Conservation (phyloP, 495 filamentous ascomycete genomes). For the Tuber microsphaerosporum region DNA sequence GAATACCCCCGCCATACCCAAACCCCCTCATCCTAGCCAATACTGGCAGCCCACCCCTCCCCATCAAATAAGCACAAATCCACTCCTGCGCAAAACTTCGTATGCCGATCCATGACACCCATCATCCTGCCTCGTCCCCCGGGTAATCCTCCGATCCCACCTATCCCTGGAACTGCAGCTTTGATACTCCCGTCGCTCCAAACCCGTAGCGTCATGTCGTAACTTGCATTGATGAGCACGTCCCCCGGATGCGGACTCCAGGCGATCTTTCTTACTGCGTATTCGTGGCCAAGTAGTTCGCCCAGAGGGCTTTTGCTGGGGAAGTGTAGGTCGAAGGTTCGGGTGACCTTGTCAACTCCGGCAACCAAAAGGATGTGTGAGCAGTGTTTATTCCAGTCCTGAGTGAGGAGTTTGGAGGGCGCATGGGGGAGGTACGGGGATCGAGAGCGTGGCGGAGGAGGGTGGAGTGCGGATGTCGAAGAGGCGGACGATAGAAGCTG, state of each 20-base stretch:
- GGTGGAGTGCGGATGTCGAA: constrained; percentile 87
- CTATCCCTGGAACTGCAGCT: constrained; percentile 41
- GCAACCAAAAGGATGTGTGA: constrained; percentile 72
- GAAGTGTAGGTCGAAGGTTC: constrained; percentile 79
- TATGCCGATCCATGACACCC: constrained; percentile 82
- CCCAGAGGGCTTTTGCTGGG: constrained; percentile 60
- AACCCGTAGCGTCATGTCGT: constrained; percentile 93
- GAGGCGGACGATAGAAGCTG: constrained; percentile 76
- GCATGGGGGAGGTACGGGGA: constrained; percentile 17
- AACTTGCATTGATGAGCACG: constrained; percentile 77
- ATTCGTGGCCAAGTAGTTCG: constrained; percentile 74
- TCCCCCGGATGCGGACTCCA: constrained; percentile 90
- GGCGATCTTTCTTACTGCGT: too few species aligned
- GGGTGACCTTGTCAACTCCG: constrained; percentile 79
- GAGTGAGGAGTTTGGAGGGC: constrained; percentile 75
- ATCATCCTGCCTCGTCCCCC: constrained; percentile 56
- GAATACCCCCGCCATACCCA: too few species aligned
- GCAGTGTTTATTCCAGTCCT: constrained; percentile 98
- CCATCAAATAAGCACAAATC: constrained; percentile 96
- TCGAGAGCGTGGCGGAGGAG: constrained; percentile 56
- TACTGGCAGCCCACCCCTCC: constrained; percentile 90
- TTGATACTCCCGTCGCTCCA: constrained; percentile 72
- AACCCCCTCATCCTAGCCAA: constrained; percentile 86
- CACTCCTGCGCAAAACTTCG: constrained; percentile 96
- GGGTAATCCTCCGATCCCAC: constrained; percentile 23